A percentile compares a stretch with the other conserved stretches of the same genome.
Evolutionary conservation across 2,329 filamentous ascomycete species (phyloP).

Genomic region (Scedosporium dehoogii): DNA sequence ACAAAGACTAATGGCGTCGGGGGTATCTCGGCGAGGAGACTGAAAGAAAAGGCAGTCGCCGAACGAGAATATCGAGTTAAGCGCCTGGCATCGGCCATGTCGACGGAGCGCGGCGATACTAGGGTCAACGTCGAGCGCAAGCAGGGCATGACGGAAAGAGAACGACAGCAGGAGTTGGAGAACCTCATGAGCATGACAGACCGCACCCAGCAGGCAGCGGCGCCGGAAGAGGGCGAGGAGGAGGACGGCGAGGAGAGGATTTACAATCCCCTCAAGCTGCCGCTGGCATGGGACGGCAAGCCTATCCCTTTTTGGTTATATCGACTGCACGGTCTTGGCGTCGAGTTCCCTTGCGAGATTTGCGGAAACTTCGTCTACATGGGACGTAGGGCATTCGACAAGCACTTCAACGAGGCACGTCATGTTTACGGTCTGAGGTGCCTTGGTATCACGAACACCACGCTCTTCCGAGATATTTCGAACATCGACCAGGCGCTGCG

Average conservation of each 20-base stretch:
- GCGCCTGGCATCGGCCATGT: slow-evolving; percentile 71
- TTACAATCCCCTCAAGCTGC: slow-evolving; percentile 94
- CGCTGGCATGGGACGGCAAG: slow-evolving; percentile 95
- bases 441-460: slow-evolving; percentile 83
- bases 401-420: slow-evolving; percentile 91
- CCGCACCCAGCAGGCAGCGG: slow-evolving; percentile 18
- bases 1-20: slow-evolving; percentile 17
- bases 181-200: slow-evolving; percentile 55
- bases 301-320: slow-evolving; percentile 99
- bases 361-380: slow-evolving; percentile 99
- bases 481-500: slow-evolving; percentile 79
- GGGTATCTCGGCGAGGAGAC: slow-evolving; percentile 33
- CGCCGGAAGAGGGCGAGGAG: slow-evolving; percentile 53
- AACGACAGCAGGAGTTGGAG: slow-evolving; percentile 87
- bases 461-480: slow-evolving; percentile 88
- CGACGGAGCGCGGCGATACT: slow-evolving; percentile 79
- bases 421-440: slow-evolving; percentile 93
- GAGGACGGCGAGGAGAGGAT: slow-evolving; percentile 78
- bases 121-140: slow-evolving; percentile 91
- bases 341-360: slow-evolving; percentile 92
- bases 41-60: slow-evolving; percentile 86
- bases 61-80: slow-evolving; percentile 79
- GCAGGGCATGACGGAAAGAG: slow-evolving; percentile 94
- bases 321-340: slow-evolving; percentile 87
- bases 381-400: slow-evolving; percentile 91